A percentile compares a stretch with the other conserved stretches of the same genome.
These are phyloP conservation scores for Clitopilus passeckerianus DNA, from an alignment of 768 basidiomycete genomes.

Conservation along the genomic window DNA sequence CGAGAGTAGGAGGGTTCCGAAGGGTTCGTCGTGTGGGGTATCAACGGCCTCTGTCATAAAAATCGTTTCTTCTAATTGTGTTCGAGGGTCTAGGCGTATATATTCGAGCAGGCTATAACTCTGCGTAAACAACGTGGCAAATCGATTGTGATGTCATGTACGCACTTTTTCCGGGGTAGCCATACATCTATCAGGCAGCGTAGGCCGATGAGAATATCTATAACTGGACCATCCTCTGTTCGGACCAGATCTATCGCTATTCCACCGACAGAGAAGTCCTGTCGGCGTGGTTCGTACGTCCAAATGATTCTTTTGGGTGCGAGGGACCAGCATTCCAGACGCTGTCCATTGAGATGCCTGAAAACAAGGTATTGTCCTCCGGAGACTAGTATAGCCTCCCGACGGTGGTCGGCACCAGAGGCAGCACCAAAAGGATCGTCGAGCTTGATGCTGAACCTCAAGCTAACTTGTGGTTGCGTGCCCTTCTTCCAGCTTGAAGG, in stretches of 20 bases:
- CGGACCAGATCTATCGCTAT: background rate
- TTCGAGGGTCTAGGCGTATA: background rate
- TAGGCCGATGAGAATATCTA: background rate
- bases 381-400: background rate
- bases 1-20: background rate
- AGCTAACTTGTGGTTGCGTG: background rate
- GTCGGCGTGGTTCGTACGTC: background rate
- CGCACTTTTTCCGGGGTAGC: background rate
- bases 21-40: background rate
- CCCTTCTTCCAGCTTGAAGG: conserved; percentile 6
- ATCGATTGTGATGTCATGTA: background rate
- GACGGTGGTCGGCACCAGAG: background rate
- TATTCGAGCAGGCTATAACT: background rate
- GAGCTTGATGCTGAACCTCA: background rate
- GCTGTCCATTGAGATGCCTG: background rate
- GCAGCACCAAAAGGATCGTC: background rate
- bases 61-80: background rate
- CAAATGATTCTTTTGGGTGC: background rate
- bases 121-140: background rate
- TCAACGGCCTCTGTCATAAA: background rate
- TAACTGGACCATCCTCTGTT: background rate
- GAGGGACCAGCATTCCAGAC: background rate
- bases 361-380: background rate
- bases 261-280: background rate
- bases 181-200: background rate